Evolutionary conservation across 148 eudicot genomes (phyloP), one percentile per base, ranked within the genome.

Genomic region (Cornus kousa): DNA sequence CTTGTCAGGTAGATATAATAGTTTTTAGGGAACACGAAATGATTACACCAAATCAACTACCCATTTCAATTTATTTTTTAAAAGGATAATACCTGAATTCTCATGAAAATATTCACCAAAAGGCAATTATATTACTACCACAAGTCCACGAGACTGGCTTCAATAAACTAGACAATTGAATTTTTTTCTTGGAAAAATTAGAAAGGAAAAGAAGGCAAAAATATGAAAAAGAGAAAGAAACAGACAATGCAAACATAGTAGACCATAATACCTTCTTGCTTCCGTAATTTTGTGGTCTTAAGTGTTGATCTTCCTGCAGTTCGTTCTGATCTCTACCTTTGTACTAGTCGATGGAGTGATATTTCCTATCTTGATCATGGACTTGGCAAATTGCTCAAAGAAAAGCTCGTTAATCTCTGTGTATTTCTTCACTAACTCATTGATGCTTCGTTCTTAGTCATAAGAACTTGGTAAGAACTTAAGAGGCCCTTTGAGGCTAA

Each of bases 311-410:
- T 81, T 90, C 83, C 98, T 90, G 94, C 98, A 94, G 69, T 79
- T 81, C 85, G 80, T 85, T 73, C 97, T 82, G 55, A 94, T 94
- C 80, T 92, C 91, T 48, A 97, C 98, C 76, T 69, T 82, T 8
- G 72, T 72, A 5, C 98, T 93, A 0, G 93, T 94, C 85, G 88
- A 78, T 9, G 98, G 98, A 4, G 91, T 80, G 43, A 94, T 88
- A 46, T 87, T 89, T 35, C 94, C 90, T 97, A 94, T 92, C 79
- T 90, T 94, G 65, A 89, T 71, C 92, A 94, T 92, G 5, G 98
- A 92, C 73, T 89, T 87, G 7, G 93, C 87, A 60, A 91, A 94
- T 81, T 94, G 98, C 75, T 90, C 72, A 57, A 90, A 90, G 89
- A 94, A 94, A 74, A 88, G 86, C 77, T 80, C 83, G 7, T 71